Evolutionary conservation across 345 rosid species (phyloP), one percentile per base, ranked within the genome.

Genomic region (Linum trigynum): DNA sequence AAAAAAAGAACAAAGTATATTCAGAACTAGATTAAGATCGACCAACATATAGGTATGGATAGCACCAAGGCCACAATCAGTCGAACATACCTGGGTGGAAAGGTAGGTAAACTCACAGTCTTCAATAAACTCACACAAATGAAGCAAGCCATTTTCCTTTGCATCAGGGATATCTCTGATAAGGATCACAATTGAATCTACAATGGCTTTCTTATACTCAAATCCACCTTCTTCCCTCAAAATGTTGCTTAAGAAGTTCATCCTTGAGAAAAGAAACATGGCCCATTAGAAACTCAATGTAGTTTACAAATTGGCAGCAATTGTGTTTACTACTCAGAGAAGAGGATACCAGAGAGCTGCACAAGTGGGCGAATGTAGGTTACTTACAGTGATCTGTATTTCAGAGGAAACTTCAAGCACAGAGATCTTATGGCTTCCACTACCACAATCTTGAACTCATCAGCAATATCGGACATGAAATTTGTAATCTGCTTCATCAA

Each of bases 191-290:
- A 94, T 94, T 45, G 99, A 90, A 77, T 94, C 99, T 45, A 90
- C 97, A 67, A 90, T 90, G 63, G 99, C 97, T 78, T 90, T 88
- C 76, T 94, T 94, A 79, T 88, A 94, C 72, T 94, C 99, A 72
- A 94, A 94, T 69, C 99, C 99, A 69, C 99, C 99, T 88, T 94
- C 99, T 80, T 94, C 99, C 72, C 99, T 78, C n/a, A 94, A 89
- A 74, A 90, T 88, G 79, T 84, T 94, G 95, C 99, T 94, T 72
- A 94, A 77, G 74, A 94, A 94, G 82, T 90, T 94, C 99, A 94
- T 94, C 83, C 99, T 94, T 80, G 51, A 72, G 62, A 77, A 40
- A 78, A 78, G 32, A 75, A 68, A 38, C 59, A 8, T 6, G 41
- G 36, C 2, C 23, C 62, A 59, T 59, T 23, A 2, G 53, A 9